Base-by-base conservation (phyloP, 305 asterid genomes). In the Fraxinus sp. region DNA sequence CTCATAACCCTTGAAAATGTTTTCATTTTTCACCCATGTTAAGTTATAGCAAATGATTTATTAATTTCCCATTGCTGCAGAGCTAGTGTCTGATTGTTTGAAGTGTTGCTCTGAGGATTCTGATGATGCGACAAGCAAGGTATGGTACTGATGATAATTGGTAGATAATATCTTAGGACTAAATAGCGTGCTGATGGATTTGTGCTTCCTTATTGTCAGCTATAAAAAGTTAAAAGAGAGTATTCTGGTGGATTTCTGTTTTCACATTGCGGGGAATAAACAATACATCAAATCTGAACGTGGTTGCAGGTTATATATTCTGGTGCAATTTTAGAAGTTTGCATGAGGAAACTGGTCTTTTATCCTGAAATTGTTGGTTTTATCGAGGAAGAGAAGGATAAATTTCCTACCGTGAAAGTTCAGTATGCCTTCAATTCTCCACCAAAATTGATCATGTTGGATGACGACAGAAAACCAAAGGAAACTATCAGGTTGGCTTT, bases 331-430 rank as follows among this genome's bases (percentile, higher is more conserved):
- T 77, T 95, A 79, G 97, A 93, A 91, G 98, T 92, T 78, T 95
- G 98, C 94, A 95, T 93, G 98, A 91, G 98, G 90, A 95, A 93
- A 81, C 89, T 95, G 82, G 98, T 93, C 37, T 95, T 95, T 82
- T 95, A 93, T 89, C 97, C 98, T 3, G 98, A 95, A 86, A 73
- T 93, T 44, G 98, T 91, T 55, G 95, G 94, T 20, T 95, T 95
- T 82, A 93, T 95, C 24, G 98, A 95, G 91, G 98, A 93, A 85
- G 98, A 93, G 86, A 93, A 91, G 86, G 97, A 93, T 77, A 90
- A 89, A 59, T 95, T 93, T 84, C 97, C 97, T 22, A 79, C 86
- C 0, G 90, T 95, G 20, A 89, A 83, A 87, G 92, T 95, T 89
- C 93, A 93, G 81, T 95, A 93, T 81, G 88, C 92, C 41, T 95